Conservation (phyloP, 768 basidiomycete species). For the Trametes meyenii region DNA sequence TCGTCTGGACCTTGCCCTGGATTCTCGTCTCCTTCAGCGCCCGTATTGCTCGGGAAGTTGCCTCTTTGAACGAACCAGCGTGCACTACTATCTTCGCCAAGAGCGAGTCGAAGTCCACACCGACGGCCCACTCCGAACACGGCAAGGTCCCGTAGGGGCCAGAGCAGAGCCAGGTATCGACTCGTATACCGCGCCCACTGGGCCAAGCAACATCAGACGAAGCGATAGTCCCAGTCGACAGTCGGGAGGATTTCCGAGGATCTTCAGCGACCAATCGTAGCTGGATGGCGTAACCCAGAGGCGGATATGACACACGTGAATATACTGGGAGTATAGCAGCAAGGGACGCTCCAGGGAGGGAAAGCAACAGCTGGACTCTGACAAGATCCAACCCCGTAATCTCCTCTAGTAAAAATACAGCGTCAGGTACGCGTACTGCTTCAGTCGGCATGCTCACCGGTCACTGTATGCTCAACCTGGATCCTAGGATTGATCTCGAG, state of each 20-base stretch:
- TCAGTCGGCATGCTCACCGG: conserved; percentile 13
- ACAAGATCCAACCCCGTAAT: conserved; percentile 34
- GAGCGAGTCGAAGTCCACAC: conserved; percentile 25
- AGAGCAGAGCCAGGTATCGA: conserved; percentile 32
- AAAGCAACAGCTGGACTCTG: conserved; percentile 32
- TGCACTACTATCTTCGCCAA: conserved; percentile 37
- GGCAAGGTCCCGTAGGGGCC: background rate
- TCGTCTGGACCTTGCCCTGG: conserved; percentile 17
- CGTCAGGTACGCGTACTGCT: background rate
- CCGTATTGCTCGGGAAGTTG: conserved; percentile 12
- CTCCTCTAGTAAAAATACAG: conserved; percentile 7
- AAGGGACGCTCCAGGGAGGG: conserved; percentile 16
- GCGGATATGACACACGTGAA: background rate
- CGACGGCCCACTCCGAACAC: background rate
- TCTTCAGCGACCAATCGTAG: conserved; percentile 39
- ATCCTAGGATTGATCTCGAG: conserved; percentile 39
- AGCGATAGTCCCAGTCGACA: conserved; percentile 35
- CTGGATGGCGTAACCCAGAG: conserved; percentile 35
- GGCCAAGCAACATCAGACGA: conserved; percentile 25
- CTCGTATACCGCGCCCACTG: conserved; percentile 21
- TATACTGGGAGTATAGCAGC: background rate
- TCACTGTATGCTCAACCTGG: conserved; percentile 40
- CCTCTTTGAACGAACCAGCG: conserved; percentile 11
- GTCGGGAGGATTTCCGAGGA: conserved; percentile 34
- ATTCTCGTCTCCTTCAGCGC: conserved; percentile 15